Base-by-base conservation (phyloP, 1,139 yeast species). In the Schizosaccharomyces versatilis region DNA sequence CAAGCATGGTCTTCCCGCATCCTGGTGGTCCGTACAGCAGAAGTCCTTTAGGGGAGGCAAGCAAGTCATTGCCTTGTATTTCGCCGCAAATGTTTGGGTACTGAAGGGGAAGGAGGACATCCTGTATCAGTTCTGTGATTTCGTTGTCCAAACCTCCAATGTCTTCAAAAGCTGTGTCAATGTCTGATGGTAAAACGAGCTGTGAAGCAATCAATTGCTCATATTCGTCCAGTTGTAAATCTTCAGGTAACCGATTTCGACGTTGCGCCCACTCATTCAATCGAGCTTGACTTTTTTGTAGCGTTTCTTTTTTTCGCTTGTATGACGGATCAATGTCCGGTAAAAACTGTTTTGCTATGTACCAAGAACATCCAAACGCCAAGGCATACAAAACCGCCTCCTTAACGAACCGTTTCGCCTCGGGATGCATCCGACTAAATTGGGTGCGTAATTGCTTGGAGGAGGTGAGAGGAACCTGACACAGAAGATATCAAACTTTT, bases 1-100 rank as follows among this genome's bases (percentile, higher is more conserved):
- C 97, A 62, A 90, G 73, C 95, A 90, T 84, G 9, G 97, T 90
- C 68, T 90, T 90, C 57, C 97, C 97, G 67, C 97, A 90, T 0
- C 98, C 97, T 38, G 54, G 97, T 1, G 98, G 97, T 0, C 98
- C 98, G 65, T 85, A 81, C 56, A 90, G 74, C 51, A 90, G 70
- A 1, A 90, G 96, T 36, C 98, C 98, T 64, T 85, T 88, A 1
- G 98, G 98, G 0, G 95, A 90, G 63, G 82, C 85, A 41, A 82
- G 72, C 56, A 90, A 71, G 62, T 80, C 82, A 44, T 74, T 76
- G 12, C 74, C 70, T 63, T 1, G 88, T 86, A 51, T 71, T 61
- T 38, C 47, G 40, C 55, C 57, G 32, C 32, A 24, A 53, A 56
- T 53, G 51, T 58, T 57, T 32, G 60, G 59, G 15, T 53, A 53